Base-by-base conservation (phyloP, 331 rosid genomes). In the Cydonia oblonga region DNA sequence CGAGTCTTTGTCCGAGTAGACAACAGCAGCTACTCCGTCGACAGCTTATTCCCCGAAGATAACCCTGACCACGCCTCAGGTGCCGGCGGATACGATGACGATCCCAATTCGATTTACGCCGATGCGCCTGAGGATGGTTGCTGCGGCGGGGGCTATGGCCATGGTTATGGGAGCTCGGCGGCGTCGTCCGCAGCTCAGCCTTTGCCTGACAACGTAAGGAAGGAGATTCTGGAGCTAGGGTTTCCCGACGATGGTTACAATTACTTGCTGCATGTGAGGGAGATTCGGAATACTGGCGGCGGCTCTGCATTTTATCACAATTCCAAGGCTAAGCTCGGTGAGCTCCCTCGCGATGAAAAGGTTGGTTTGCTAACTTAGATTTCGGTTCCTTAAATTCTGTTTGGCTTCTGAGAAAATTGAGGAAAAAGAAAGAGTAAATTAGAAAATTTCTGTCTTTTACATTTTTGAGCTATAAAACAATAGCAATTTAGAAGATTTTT, bases 171-270 rank as follows among this genome's bases (percentile, higher is more conserved):
- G 32, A 26, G 33, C 32, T 51, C 74, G 10, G 11, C 70, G 6
- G 9, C 46, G 28, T 58, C 46, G 11, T 65, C 59, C 14, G 69
- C 38, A 78, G 61, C 44, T 7, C 87, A 32, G 28, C 3, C 83
- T 0, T 79, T 95, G 77, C 80, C 96, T 4, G 92, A 89, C 18
- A 59, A 82, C 18, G 65, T 84, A 32, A 84, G 97, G 78, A 89
- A 26, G 77, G 90, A 95, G 82, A 89, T 91, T 84, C 74, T 95
- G 69, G 97, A 84, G 53, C 84, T 95, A 19, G 97, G 98, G 67
- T 88, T 88, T 79, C 98, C 98, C 0, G 96, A 91, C 40, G 98
- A 95, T 56, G 96, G 98, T 57, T 95, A 91, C 69, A 91, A 95
- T 78, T 95, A 95, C 82, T 78, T 95, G 76, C 68, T 4, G 23